Evolutionary conservation across 257 asterid genomes (phyloP).

Genomic region (Handroanthus guayacan): DNA sequence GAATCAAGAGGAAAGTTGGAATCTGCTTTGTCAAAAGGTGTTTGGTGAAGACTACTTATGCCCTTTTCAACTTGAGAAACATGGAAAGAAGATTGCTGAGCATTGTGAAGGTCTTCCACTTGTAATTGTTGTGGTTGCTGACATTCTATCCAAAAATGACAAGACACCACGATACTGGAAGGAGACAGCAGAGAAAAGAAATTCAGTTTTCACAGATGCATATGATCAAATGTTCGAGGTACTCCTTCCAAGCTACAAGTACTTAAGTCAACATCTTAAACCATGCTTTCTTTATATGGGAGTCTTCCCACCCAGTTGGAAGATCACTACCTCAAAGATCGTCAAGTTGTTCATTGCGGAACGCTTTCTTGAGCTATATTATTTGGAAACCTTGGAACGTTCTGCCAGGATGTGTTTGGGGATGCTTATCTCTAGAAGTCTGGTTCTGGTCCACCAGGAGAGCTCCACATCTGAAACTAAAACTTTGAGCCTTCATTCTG

Average conservation of each 20-base stretch:
- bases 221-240: slow-evolving; percentile 2
- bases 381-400: neutral
- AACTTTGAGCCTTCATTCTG: slow-evolving; percentile 13
- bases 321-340: slow-evolving; percentile 8
- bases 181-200: neutral
- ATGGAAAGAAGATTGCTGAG: slow-evolving; percentile 21
- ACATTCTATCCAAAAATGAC: neutral
- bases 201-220: neutral
- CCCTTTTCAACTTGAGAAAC: slow-evolving; percentile 9
- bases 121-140: slow-evolving; percentile 27
- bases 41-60: neutral
- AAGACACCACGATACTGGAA: slow-evolving; percentile 17
- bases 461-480: neutral
- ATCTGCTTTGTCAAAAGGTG: slow-evolving; percentile 5
- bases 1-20: slow-evolving; percentile 27
- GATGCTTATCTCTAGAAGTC: neutral
- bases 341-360: slow-evolving; percentile 23
- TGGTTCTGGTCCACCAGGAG: neutral
- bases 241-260: slow-evolving; percentile 33
- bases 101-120: slow-evolving; percentile 43
- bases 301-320: slow-evolving; percentile 24
- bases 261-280: slow-evolving; percentile 22
- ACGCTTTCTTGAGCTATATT: slow-evolving; percentile 10
- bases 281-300: slow-evolving; percentile 39
- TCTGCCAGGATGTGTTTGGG: neutral